Conservation (phyloP, 306 rosid genomes). For the Dryas drummondii region DNA sequence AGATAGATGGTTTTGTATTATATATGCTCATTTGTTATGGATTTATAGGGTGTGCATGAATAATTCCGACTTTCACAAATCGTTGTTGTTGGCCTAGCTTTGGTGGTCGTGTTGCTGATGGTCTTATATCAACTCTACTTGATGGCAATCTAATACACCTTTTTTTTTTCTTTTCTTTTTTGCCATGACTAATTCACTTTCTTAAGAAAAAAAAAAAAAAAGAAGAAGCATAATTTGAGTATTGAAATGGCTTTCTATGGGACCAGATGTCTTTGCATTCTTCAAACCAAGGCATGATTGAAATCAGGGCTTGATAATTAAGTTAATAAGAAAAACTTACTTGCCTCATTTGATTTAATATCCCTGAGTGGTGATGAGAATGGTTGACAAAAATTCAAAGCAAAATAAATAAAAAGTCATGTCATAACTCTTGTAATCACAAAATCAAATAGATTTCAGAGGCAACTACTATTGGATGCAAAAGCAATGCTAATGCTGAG, state of each 20-base stretch:
- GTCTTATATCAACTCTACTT: neutral
- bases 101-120: neutral
- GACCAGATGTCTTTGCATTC: no score
- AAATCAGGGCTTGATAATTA: neutral
- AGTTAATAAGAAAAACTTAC: neutral
- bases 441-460: neutral
- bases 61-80: constrained; percentile 16
- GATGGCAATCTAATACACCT: constrained; percentile 1
- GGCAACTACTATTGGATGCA: neutral
- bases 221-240: no score
- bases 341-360: neutral
- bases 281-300: neutral
- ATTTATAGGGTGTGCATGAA: no score
- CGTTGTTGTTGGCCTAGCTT: neutral
- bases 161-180: neutral
- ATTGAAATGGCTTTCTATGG: no score
- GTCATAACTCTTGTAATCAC: neutral
- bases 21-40: neutral
- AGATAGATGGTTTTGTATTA: neutral
- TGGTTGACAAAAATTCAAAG: no score
- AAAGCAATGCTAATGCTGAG: no score
- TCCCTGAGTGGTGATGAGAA: no score
- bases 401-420: no score
- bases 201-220: no score
- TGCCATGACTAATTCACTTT: no score